Evolutionary conservation across 257 asterid species (phyloP), one percentile per base, ranked within the genome.

Genomic region (Petunia axillaris): DNA sequence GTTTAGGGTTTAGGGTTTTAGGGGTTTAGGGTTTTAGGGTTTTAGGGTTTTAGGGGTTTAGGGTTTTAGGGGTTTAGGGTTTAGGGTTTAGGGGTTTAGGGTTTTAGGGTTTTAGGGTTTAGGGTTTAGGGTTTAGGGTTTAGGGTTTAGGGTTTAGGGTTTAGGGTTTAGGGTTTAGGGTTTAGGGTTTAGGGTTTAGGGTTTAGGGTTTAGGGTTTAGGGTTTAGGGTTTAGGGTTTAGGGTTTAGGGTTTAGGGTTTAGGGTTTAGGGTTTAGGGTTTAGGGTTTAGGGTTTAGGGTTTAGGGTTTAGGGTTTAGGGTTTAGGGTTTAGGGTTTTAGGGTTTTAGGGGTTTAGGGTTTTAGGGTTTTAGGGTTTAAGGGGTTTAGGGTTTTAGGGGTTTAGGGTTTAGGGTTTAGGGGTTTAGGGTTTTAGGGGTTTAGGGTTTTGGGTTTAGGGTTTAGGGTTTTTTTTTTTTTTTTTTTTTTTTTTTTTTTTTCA

Each of bases 181-280:
- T 43, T 70, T 70, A 8, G 53, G 77, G 77, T 44, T 70, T 70
- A 4, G 54, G 77, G 54, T 10, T 39, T 70, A 1, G 54, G 77
- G 77, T 39, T 70, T 70, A 4, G 54, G 77, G 77, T 70, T 70
- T 39, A 11, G 77, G 77, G 54, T 70, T 70, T 39, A 11, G 77
- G 77, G 54, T 70, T 39, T 39, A 15, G 77, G 77, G 52, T 70
- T 70, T 39, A n/a, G 77, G 75, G 52, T 70, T 70, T 16, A 37
- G 77, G 54, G n/a, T n/a, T 70, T 70, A 2, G 57, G 77, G 77
- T 70, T 70, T 70, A 41, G 77, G 77, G 54, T 39, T 70, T 40
- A 14, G 77, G 77, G 54, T 70, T 70, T 40, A 14, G 77, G 77
- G 77, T 70, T 70, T 70, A 4, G 77, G 77, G 6, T 70, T 70